These are phyloP conservation scores for Phytopythium boreale DNA, from an alignment of 352 stramenopile genomes.

Conservation along the genomic window DNA sequence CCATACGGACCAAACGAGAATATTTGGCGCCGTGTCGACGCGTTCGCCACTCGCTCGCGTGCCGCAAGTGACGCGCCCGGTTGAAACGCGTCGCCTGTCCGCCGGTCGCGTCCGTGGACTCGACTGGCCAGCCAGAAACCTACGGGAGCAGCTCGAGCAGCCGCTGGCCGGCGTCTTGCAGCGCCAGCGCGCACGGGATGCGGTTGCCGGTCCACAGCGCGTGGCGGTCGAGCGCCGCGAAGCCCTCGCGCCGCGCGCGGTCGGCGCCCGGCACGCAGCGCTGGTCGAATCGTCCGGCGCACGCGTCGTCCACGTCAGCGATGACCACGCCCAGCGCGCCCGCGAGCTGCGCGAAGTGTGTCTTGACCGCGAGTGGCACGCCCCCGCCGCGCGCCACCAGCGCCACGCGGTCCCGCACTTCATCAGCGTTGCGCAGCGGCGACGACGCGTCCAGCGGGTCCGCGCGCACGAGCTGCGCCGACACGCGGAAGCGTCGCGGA, in stretches of 20 bases:
- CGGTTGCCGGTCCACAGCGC: constrained; percentile 45
- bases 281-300: constrained; percentile 56
- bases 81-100: not conserved
- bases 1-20: not conserved
- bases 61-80: not conserved
- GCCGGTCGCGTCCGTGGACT: not conserved
- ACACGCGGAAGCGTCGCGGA: constrained; percentile 60
- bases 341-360: constrained; percentile 54
- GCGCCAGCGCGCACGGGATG: constrained; percentile 61
- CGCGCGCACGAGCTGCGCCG: constrained; percentile 57
- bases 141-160: constrained; percentile 23
- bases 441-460: constrained; percentile 55
- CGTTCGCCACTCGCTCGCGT: not conserved
- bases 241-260: constrained; percentile 46
- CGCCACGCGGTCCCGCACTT: constrained; percentile 55
- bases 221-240: constrained; percentile 51
- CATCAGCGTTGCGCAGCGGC: constrained; percentile 44
- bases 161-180: constrained; percentile 26
- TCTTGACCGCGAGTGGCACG: constrained; percentile 69
- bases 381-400: constrained; percentile 39
- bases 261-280: constrained; percentile 59
- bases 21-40: not conserved
- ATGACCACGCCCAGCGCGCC: constrained; percentile 70
- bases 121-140: not conserved
- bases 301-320: constrained; percentile 41